Evolutionary conservation across 768 basidiomycete genomes (phyloP).

Genomic region (Piloderma croceum): DNA sequence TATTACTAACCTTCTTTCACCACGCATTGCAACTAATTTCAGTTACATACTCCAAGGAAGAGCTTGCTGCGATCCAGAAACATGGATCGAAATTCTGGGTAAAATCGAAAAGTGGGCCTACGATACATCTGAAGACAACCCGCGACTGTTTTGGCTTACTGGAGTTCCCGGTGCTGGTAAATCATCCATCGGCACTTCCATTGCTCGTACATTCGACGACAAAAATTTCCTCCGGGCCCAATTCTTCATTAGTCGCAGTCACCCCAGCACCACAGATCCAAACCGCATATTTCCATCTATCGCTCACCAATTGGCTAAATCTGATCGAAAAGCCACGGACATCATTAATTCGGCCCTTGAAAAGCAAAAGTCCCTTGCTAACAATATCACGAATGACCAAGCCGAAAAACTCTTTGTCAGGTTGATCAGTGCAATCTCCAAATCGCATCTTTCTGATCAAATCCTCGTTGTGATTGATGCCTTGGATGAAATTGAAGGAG

Average conservation of each 20-base stretch:
- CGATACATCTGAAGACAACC: background rate
- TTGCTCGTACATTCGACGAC: background rate
- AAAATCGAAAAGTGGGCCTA: background rate
- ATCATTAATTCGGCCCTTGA: background rate
- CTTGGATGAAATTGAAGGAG: background rate
- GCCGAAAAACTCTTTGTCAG: background rate
- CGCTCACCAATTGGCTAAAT: background rate
- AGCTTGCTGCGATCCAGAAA: no score
- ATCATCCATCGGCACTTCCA: background rate
- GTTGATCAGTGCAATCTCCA: background rate
- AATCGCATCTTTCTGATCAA: background rate
- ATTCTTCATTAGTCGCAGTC: background rate
- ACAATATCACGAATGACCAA: background rate
- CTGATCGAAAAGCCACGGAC: background rate
- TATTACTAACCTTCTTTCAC: no score
- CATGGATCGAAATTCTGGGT: background rate
- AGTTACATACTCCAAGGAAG: no score
- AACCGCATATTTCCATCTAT: background rate
- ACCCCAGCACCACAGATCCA: background rate
- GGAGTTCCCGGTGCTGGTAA: background rate
- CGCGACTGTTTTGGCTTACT: background rate
- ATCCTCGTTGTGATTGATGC: background rate
- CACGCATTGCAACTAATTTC: no score
- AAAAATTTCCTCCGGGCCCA: background rate
- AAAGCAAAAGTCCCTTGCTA: background rate